These are phyloP conservation scores for Kurtzmaniella natalensis DNA, from an alignment of 1,139 yeast genomes.

Conservation along the genomic window DNA sequence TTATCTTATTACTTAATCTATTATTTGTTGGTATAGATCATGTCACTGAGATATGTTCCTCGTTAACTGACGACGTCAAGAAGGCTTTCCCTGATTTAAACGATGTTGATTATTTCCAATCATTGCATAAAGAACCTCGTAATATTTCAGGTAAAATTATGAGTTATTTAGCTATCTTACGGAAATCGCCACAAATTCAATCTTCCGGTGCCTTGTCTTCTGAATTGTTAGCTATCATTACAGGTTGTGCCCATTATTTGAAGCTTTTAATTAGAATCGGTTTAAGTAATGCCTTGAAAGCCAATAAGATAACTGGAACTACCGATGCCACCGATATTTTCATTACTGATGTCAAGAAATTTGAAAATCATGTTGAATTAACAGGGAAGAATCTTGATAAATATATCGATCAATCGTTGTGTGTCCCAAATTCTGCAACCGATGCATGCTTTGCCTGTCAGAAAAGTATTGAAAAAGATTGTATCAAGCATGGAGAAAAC, in stretches of 20 bases:
- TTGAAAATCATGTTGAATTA: slow-evolving; percentile 25
- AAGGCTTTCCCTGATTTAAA: slow-evolving; percentile 1
- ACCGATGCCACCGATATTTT: slow-evolving; percentile 63
- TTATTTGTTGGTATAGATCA: slow-evolving; percentile 74
- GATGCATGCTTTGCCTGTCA: slow-evolving; percentile 74
- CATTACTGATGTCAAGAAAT: slow-evolving; percentile 35
- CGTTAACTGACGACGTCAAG: slow-evolving; percentile 9
- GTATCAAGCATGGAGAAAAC: slow-evolving; percentile 55
- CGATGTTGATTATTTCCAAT: slow-evolving; percentile 23
- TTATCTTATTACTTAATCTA: slow-evolving; percentile 71
- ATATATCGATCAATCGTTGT: slow-evolving; percentile 39
- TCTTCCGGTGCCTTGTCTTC: slow-evolving; percentile 57
- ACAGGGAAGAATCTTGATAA: slow-evolving; percentile 7
- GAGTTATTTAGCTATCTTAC: slow-evolving; percentile 69
- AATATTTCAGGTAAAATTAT: slow-evolving; percentile 75
- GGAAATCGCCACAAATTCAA: slow-evolving; percentile 49
- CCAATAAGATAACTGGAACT: slow-evolving; percentile 55
- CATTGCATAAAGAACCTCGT: slow-evolving; percentile 72
- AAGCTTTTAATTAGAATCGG: slow-evolving; percentile 83
- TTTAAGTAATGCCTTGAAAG: slow-evolving; percentile 65
- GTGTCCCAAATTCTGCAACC: slow-evolving; percentile 59
- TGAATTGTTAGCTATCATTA: slow-evolving; percentile 70
- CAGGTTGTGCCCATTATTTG: slow-evolving; percentile 90
- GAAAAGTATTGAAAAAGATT: slow-evolving; percentile 77
- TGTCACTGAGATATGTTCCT: slow-evolving; percentile 31